phyloP scores from a whole-genome alignment of 169 alveolate genomes.

The Cryptosporidium sp. region DNA sequence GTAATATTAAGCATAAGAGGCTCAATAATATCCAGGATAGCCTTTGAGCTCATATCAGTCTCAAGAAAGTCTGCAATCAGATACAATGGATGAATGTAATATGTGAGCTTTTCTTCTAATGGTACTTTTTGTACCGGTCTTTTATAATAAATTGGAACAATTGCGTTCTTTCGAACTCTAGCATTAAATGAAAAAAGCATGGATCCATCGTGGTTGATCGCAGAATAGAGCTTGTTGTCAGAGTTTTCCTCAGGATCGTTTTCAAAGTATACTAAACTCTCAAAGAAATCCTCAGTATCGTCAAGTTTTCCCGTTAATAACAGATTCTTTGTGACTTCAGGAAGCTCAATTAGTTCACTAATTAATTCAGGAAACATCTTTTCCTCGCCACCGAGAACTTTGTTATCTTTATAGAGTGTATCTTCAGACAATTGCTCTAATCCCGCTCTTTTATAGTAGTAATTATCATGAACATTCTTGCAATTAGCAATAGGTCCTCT shows the following conservation, averaged over 20 bases:
- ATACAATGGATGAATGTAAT: constrained; percentile 53
- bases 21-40: constrained; percentile 24
- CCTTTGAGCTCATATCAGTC: constrained; percentile 40
- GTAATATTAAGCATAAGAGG: not conserved
- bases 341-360: constrained; percentile 12
- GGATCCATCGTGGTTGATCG: not conserved
- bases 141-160: constrained; percentile 57
- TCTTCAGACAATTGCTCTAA: constrained; percentile 7
- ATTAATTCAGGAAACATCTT: constrained; percentile 32
- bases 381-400: not conserved
- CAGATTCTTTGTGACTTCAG: constrained; percentile 27
- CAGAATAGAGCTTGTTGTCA: not conserved
- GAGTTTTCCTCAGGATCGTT: not conserved
- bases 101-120: constrained; percentile 28
- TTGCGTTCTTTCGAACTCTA: constrained; percentile 7
- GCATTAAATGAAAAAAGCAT: constrained; percentile 5
- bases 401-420: not conserved
- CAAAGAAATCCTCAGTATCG: constrained; percentile 48
- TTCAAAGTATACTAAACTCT: constrained; percentile 46
- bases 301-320: constrained; percentile 16
- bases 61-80: constrained; percentile 64
- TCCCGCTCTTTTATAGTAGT: constrained; percentile 50
- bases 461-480: constrained; percentile 32
- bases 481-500: constrained; percentile 38
- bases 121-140: constrained; percentile 12